Evolutionary conservation across 23 red algal genomes (phyloP), one percentile per base, ranked within the genome.

Genomic region (Gracilaria domingensis): DNA sequence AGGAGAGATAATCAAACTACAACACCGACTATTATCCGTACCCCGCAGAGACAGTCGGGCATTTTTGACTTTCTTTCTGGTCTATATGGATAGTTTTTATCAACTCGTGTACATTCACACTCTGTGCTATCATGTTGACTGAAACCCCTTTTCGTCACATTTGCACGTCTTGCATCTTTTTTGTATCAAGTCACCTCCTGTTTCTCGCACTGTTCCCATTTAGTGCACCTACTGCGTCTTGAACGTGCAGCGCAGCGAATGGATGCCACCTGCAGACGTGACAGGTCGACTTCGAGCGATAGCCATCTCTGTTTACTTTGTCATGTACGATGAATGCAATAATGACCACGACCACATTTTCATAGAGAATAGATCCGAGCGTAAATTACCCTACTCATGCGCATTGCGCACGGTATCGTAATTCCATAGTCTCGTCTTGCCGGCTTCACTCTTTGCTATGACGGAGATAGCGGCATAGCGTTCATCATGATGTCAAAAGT

Each of bases 41-140:
- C 87, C 24, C 87, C 87, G 74, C 87, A 90, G 48, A 80, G 71
- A 74, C 87, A 90, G 53, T 77, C 74, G 23, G 87, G 87, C 40
- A 50, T 90, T 32, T 90, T 90, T 53, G 87, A 90, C 55, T 90
- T 77, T 80, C 40, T 90, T 64, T 67, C 71, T 20, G 87, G 87
- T 29, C 59, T 90, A 21, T 90, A 90, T 56, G 60, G 77, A 74
- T 90, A 59, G 20, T 37, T 69, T 55, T 7, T 7, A 18, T 55
- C 51, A 14, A 20, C 13, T 8, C 14, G 51, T 18, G 2, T 1
- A 18, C 9, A 55, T 55, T 55, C 9, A 16, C 17, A 14, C 8
- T 17, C 51, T 55, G 9, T 55, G 51, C 51, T 55, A 14, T 16
- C 51, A 20, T 20, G 13, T 55, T 55, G 13, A 55, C 51, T 14